Evolutionary conservation across 2,329 filamentous ascomycete species (phyloP), one percentile per base, ranked within the genome.

Genomic region (Xylariales sp.): DNA sequence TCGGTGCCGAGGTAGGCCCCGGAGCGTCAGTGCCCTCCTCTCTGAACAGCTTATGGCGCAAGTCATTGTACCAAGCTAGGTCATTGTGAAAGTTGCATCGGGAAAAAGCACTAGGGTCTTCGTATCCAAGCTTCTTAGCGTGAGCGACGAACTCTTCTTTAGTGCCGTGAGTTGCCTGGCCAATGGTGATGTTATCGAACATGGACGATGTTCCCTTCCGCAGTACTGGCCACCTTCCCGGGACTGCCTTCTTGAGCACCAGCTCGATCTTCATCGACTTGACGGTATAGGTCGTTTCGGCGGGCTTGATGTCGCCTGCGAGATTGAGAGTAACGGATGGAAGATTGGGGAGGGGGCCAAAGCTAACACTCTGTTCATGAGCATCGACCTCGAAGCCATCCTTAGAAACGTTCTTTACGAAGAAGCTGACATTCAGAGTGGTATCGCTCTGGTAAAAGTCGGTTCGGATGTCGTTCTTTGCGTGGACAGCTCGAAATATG

Each of bases 261-360:
- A 95, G 68, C 60, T 95, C 89, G 40, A 95, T 73, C 60, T 95
- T 95, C 55, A 81, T 88, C 2, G 84, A 73, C 31, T 85, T 83
- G 40, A 94, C 76, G 1, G 71, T 75, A 51, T 69, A 78, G 32
- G 71, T 82, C 15, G 80, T 88, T 22, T 71, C 63, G 1, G 70
- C 54, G 0, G 78, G 62, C 39, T 86, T 75, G 52, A 95, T 80
- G 8, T 73, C 59, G 11, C 74, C 78, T 59, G 74, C 88, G 3
- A 91, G 76, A 5, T 85, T 48, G 3, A 74, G 80, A 14, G 81
- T 73, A 31, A 88, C 5, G 71, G 67, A 11, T 62, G 69, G 14
- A 61, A 59, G 22, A 76, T 67, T 15, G 76, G 81, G 55, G 84
- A 86, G 36, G 10, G 54, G 53, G 12, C 37, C 42, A 6, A 59